These are phyloP conservation scores for Datisca glomerata DNA, from an alignment of 306 rosid species.

Conservation along the genomic window DNA sequence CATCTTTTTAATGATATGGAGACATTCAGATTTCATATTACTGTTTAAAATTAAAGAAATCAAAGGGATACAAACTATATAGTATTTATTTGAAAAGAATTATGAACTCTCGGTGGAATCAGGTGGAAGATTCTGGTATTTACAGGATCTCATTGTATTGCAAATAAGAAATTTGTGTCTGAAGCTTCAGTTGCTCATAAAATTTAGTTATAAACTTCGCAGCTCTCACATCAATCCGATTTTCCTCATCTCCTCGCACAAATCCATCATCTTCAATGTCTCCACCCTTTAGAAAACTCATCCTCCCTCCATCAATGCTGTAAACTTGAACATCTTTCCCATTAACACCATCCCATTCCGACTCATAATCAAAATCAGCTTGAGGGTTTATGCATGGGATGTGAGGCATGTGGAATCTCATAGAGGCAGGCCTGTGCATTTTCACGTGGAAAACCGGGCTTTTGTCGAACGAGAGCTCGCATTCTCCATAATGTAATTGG, in stretches of 20 bases:
- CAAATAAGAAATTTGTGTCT: constrained; percentile 34
- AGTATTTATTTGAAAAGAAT: too few relatives aligned
- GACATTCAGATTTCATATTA: too few relatives aligned
- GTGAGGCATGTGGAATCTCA: constrained; percentile 59
- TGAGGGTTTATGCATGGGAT: constrained; percentile 58
- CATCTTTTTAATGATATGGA: too few relatives aligned
- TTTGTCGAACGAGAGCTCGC: constrained; percentile 71
- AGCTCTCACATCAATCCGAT: constrained; percentile 50
- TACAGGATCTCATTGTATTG: constrained; percentile 18
- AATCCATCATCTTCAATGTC: constrained; percentile 1
- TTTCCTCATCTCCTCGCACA: constrained; percentile 6
- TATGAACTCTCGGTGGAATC: too few relatives aligned
- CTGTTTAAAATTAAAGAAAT: too few relatives aligned
- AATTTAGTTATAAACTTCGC: constrained; percentile 82
- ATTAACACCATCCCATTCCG: not conserved
- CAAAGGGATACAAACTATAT: too few relatives aligned
- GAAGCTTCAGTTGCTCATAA: constrained; percentile 49
- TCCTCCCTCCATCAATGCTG: constrained; percentile 17
- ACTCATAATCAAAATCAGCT: constrained; percentile 49
- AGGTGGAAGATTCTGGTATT: too few relatives aligned
- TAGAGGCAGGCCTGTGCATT: constrained; percentile 36
- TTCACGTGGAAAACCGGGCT: constrained; percentile 54
- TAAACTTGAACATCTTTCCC: not conserved
- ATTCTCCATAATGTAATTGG: constrained; percentile 44
- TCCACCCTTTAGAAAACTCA: constrained; percentile 10